Evolutionary conservation across 2,329 filamentous ascomycete species (phyloP).

Genomic region (Pseudogymnoascus sp.): DNA sequence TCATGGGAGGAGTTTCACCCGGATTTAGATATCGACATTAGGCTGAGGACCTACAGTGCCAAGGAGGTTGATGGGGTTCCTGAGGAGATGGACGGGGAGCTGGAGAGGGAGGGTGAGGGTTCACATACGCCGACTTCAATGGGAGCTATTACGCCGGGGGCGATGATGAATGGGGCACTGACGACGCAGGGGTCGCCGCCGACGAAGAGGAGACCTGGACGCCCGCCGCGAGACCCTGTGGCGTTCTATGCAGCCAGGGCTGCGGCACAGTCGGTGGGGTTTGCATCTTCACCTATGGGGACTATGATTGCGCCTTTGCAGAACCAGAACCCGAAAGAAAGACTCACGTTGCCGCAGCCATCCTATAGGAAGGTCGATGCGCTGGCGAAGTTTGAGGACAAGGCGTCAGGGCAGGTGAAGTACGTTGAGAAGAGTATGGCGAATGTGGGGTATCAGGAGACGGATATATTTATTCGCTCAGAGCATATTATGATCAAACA

Average conservation of each 20-base stretch:
- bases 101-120: background rate
- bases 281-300: constrained; percentile 43
- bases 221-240: constrained; percentile 57
- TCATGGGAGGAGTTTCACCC: constrained; percentile 98
- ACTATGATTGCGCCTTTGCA: constrained; percentile 68
- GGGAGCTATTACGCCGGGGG: background rate
- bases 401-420: constrained; percentile 75
- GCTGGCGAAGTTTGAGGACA: constrained; percentile 76
- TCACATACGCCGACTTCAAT: constrained; percentile 4
- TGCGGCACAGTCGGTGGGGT: constrained; percentile 26
- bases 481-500: constrained; percentile 66
- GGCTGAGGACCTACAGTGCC: constrained; percentile 70
- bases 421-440: constrained; percentile 92
- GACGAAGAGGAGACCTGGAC: constrained; percentile 54
- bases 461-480: constrained; percentile 76
- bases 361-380: constrained; percentile 71
- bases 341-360: constrained; percentile 69
- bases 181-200: constrained; percentile 33
- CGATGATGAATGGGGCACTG: background rate
- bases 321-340: constrained; percentile 74
- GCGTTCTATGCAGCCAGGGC: constrained; percentile 50
- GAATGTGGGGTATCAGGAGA: constrained; percentile 92
- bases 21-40: constrained; percentile 81
- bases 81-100: constrained; percentile 33
- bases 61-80: constrained; percentile 77